Evolutionary conservation across 257 asterid species (phyloP).

Genomic region (Solanum clarkiae): DNA sequence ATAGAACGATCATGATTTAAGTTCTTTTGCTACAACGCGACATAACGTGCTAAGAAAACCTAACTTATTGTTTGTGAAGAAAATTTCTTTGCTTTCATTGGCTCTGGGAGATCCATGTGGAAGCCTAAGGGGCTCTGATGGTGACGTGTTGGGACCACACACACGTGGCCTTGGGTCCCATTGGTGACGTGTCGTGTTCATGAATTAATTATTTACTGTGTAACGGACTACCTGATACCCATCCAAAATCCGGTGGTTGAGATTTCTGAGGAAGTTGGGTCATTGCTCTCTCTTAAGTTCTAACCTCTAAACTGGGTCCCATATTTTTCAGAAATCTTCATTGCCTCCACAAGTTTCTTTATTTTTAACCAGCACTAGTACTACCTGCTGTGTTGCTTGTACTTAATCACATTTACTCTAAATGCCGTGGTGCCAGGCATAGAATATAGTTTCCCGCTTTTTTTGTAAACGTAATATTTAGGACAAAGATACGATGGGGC

Average conservation of each 20-base stretch:
- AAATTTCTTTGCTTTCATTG: neutral
- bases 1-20: too few relatives aligned
- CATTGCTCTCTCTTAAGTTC: neutral
- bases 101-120: neutral
- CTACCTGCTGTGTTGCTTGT: neutral
- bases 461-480: neutral
- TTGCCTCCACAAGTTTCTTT: neutral
- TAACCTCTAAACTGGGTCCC: neutral
- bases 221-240: constrained; percentile 15
- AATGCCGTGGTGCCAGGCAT: neutral
- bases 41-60: neutral
- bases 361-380: neutral
- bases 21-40: neutral
- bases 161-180: neutral
- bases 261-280: constrained; percentile 16
- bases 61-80: neutral
- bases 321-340: neutral
- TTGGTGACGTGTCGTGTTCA: neutral
- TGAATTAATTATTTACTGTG: neutral
- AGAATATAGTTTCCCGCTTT: neutral
- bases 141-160: neutral
- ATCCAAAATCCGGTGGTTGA: constrained; percentile 29
- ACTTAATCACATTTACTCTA: neutral
- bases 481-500: constrained; percentile 9
- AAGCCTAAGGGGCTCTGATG: neutral